phyloP scores from a whole-genome alignment of 2,329 filamentous ascomycete species.

The Monosporascus sp. region DNA sequence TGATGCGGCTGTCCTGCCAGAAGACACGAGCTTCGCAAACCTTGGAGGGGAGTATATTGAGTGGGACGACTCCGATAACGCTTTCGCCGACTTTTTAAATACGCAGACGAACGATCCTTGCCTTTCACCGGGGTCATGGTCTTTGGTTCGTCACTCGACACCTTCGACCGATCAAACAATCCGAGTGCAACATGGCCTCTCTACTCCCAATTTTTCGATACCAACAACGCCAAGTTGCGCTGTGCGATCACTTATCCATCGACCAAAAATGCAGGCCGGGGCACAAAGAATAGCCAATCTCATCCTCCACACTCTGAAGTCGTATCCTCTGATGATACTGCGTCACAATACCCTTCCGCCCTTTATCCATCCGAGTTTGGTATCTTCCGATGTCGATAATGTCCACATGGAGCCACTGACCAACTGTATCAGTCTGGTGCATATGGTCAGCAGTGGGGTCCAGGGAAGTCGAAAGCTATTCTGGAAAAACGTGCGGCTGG shows the following conservation, averaged over 20 bases:
- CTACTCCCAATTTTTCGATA: conserved; percentile 13
- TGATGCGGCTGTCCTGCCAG: neutral
- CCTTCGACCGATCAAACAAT: no score
- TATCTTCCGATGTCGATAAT: conserved; percentile 16
- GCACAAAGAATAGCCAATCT: conserved; percentile 29
- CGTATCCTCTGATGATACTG: conserved; percentile 35
- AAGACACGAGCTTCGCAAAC: neutral
- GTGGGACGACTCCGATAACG: conserved; percentile 1
- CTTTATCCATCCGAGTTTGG: conserved; percentile 34
- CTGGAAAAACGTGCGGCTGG: conserved; percentile 37
- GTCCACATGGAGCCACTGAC: conserved; percentile 30
- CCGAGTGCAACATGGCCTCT: neutral
- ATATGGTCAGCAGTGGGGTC: conserved; percentile 29
- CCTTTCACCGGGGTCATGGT: neutral
- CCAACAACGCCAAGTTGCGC: conserved; percentile 14
- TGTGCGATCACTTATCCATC: conserved; percentile 22
- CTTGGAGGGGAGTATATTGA: neutral
- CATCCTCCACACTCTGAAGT: conserved; percentile 35
- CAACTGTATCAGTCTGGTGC: conserved; percentile 36
- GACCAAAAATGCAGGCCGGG: conserved; percentile 19
- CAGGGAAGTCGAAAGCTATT: conserved; percentile 34
- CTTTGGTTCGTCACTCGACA: no score
- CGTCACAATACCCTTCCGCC: conserved; percentile 33
- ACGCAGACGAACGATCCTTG: neutral
- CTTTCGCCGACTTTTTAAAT: conserved; percentile 3